These are phyloP conservation scores for Cruciata laevipes DNA, from an alignment of 257 asterid species.

Conservation along the genomic window DNA sequence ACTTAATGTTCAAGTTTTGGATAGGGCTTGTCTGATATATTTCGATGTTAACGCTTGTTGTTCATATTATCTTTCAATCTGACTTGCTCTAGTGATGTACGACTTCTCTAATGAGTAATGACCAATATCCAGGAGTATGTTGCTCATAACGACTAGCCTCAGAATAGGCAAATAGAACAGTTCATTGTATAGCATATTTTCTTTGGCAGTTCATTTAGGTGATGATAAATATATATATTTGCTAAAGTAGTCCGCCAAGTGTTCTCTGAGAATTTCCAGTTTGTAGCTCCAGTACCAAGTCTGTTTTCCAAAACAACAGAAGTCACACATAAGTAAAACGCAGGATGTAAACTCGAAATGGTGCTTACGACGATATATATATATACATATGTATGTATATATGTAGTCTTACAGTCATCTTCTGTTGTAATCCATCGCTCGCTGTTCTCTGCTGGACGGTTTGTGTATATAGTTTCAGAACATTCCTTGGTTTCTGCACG, in stretches of 20 bases:
- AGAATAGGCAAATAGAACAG: background rate
- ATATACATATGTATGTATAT: too few relatives aligned
- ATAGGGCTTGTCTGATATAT: too few relatives aligned
- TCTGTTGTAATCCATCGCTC: slow-evolving; percentile 41
- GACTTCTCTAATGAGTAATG: too few relatives aligned
- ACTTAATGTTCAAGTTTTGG: background rate
- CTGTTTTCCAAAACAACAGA: slow-evolving; percentile 12
- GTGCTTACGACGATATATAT: too few relatives aligned
- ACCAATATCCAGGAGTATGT: too few relatives aligned
- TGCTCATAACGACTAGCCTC: too few relatives aligned
- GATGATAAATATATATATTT: background rate
- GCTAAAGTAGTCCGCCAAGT: background rate
- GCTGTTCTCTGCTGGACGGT: slow-evolving; percentile 5
- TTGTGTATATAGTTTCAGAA: background rate
- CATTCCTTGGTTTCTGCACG: background rate
- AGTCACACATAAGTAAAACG: background rate
- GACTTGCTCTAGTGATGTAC: too few relatives aligned
- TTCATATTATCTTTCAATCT: too few relatives aligned
- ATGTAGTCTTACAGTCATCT: too few relatives aligned
- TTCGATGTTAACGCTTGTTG: too few relatives aligned
- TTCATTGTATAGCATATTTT: too few relatives aligned
- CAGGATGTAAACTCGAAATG: background rate
- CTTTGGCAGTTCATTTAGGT: too few relatives aligned
- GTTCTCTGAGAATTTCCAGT: slow-evolving; percentile 4
- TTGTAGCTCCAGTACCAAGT: slow-evolving; percentile 34